phyloP scores from a whole-genome alignment of 2,329 filamentous ascomycete species.

The Monilinia vaccinii-corymbosi region DNA sequence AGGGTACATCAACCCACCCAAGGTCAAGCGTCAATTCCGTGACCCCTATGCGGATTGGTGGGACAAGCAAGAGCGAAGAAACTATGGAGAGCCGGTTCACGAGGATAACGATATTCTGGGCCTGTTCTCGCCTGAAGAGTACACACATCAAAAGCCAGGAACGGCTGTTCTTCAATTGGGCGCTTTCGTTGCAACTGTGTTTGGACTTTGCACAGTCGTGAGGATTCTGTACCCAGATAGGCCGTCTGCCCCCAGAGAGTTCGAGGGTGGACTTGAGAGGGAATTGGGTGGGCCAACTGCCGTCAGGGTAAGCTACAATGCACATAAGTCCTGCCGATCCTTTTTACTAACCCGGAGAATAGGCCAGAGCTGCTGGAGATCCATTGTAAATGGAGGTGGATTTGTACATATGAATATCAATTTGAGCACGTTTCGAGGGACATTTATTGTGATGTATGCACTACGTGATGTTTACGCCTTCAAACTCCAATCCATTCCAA shows the following conservation, averaged over 20 bases:
- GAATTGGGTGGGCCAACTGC: slow-evolving; percentile 66
- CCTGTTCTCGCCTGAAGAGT: slow-evolving; percentile 81
- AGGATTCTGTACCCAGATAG: slow-evolving; percentile 64
- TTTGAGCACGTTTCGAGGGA: slow-evolving; percentile 5
- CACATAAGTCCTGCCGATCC: background rate
- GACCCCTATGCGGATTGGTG: slow-evolving; percentile 93
- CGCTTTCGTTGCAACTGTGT: slow-evolving; percentile 53
- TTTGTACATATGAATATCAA: slow-evolving; percentile 28
- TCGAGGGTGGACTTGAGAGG: slow-evolving; percentile 61
- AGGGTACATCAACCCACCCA: slow-evolving; percentile 70
- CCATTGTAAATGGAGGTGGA: slow-evolving; percentile 25
- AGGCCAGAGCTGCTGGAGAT: slow-evolving; percentile 49
- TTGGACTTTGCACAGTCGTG: slow-evolving; percentile 59
- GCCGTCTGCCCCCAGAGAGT: slow-evolving; percentile 59
- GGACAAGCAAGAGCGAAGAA: slow-evolving; percentile 94
- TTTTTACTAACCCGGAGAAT: slow-evolving; percentile 1
- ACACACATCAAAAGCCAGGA: slow-evolving; percentile 68
- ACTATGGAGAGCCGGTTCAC: slow-evolving; percentile 93
- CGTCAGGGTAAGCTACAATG: slow-evolving; percentile 46
- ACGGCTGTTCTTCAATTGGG: slow-evolving; percentile 63
- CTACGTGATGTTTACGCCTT: background rate
- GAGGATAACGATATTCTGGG: slow-evolving; percentile 93
- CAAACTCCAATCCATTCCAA: background rate
- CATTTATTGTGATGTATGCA: background rate
- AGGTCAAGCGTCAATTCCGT: slow-evolving; percentile 80